Percentiles rank a stretch among this genome's conserved stretches.
Conservation (phyloP, 2,329 filamentous ascomycete species). For the Apiospora koreana region DNA sequence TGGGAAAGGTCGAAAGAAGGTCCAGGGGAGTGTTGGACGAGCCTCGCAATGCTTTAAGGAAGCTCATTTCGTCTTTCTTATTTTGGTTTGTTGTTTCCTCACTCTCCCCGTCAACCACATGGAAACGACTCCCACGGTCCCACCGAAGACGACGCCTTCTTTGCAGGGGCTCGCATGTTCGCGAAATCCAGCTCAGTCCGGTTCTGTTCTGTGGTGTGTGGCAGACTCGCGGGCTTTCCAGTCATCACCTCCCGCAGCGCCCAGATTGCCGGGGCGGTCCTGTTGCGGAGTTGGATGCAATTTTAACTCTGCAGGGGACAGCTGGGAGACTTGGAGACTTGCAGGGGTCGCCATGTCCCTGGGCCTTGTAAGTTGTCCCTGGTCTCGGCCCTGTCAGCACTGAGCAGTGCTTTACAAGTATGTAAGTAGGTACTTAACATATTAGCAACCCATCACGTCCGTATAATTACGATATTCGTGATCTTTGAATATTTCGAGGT, state of each 20-base stretch:
- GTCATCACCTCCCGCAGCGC: constrained; percentile 8
- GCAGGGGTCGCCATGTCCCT: neutral
- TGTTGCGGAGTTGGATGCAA: neutral
- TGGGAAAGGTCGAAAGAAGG: constrained; percentile 5
- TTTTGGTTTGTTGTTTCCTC: constrained; percentile 24
- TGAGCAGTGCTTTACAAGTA: too few relatives aligned
- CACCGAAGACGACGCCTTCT: neutral
- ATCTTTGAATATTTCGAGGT: neutral
- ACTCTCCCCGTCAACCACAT: constrained; percentile 22
- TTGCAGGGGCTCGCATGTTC: constrained; percentile 7
- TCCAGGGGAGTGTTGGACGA: neutral
- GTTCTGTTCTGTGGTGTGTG: too few relatives aligned
- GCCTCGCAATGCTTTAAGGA: constrained; percentile 23
- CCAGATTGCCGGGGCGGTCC: constrained; percentile 12
- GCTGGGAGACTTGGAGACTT: constrained; percentile 12
- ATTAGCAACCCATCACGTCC: neutral
- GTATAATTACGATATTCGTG: neutral
- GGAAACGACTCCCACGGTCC: neutral
- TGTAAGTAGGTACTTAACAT: too few relatives aligned
- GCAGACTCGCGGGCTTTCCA: constrained; percentile 16
- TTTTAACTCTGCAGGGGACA: constrained; percentile 16
- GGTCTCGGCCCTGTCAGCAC: neutral
- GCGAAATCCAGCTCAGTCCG: constrained; percentile 13
- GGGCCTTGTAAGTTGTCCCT: neutral
- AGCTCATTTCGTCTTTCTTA: constrained; percentile 26